A percentile compares a stretch with the other conserved stretches of the same genome.
These are phyloP conservation scores for Geosmithia flava DNA, from an alignment of 2,329 filamentous ascomycete species.

Conservation along the genomic window DNA sequence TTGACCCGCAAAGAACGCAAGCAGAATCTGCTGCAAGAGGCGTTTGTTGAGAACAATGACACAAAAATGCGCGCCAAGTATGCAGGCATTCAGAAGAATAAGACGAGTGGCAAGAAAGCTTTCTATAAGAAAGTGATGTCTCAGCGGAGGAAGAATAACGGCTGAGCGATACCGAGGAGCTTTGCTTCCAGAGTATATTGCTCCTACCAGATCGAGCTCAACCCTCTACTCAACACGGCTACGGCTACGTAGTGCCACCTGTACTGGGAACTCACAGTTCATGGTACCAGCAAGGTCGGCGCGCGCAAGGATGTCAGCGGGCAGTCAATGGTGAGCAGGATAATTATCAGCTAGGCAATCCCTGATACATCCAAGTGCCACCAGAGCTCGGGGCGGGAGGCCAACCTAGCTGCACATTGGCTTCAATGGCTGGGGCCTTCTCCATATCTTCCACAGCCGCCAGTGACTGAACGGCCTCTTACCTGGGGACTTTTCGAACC, in stretches of 20 bases:
- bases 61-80: constrained; percentile 80
- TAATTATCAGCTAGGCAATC: no score
- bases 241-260: background rate
- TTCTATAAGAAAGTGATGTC: constrained; percentile 70
- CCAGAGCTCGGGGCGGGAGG: no score
- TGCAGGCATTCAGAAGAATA: constrained; percentile 67
- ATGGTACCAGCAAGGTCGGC: background rate
- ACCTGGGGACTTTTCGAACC: no score
- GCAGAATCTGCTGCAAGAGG: constrained; percentile 74
- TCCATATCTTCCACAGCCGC: no score
- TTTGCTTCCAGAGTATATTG: background rate
- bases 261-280: background rate
- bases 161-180: background rate
- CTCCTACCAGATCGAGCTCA: background rate
- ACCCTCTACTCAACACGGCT: background rate
- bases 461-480: no score
- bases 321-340: no score
- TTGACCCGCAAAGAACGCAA: constrained; percentile 82
- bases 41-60: constrained; percentile 40
- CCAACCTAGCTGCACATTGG: no score
- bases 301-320: background rate
- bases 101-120: constrained; percentile 78
- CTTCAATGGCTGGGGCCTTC: no score
- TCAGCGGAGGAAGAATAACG: constrained; percentile 1
- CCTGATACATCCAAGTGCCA: no score